These are phyloP conservation scores for Cordyceps pruinosa DNA, from an alignment of 2,329 filamentous ascomycete genomes.

Conservation along the genomic window DNA sequence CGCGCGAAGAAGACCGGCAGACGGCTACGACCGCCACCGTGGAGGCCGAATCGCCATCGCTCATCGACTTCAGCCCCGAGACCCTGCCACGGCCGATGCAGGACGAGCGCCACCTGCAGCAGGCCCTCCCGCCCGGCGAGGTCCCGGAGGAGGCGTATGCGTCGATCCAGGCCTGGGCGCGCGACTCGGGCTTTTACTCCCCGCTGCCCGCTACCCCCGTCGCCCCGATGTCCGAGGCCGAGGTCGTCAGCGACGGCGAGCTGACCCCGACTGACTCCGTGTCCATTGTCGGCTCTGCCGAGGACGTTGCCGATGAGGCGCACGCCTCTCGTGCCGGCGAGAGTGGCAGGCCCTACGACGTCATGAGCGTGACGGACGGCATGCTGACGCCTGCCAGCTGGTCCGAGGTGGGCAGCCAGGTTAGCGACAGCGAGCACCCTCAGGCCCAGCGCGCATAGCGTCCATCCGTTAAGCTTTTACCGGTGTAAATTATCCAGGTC, in stretches of 20 bases:
- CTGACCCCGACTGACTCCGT: conserved; percentile 53
- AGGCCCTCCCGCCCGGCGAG: conserved; percentile 45
- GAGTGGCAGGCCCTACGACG: conserved; percentile 40
- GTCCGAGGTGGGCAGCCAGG: conserved; percentile 58
- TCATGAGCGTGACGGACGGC: conserved; percentile 54
- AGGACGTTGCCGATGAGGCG: conserved; percentile 39
- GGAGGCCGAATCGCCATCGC: conserved; percentile 20
- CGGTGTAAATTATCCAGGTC: not conserved
- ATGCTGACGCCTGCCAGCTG: conserved; percentile 55
- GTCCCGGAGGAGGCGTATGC: conserved; percentile 44
- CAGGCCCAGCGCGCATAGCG: conserved; percentile 3
- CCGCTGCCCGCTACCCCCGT: conserved; percentile 47
- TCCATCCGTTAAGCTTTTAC: not conserved
- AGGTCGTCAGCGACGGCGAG: conserved; percentile 45
- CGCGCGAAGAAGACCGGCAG: conserved; percentile 28
- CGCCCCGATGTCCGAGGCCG: conserved; percentile 45
- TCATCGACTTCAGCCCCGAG: conserved; percentile 27
- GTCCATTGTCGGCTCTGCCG: conserved; percentile 46
- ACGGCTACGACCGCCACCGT: conserved; percentile 18
- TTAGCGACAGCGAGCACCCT: conserved; percentile 45
- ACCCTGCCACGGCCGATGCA: conserved; percentile 23
- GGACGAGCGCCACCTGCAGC: conserved; percentile 39
- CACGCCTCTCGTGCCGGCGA: conserved; percentile 31
- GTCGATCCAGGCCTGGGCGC: conserved; percentile 60
- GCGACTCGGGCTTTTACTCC: conserved; percentile 54